Conservation (phyloP, 768 basidiomycete species). For the Rhodotorula kratochvilovae region DNA sequence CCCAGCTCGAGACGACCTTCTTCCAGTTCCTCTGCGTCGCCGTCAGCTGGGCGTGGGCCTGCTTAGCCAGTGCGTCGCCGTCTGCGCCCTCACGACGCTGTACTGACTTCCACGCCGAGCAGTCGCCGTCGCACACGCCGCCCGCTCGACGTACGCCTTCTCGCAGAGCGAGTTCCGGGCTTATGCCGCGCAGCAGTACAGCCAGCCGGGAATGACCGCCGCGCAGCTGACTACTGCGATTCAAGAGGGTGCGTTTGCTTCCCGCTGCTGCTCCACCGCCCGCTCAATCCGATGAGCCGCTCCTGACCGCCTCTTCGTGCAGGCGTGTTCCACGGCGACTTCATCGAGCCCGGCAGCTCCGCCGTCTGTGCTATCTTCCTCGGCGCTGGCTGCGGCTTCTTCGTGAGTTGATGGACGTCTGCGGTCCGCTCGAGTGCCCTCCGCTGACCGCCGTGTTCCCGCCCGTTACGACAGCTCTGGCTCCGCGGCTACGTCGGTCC, state of each 20-base stretch:
- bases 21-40: slow-evolving; percentile 32
- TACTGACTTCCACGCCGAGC: not conserved
- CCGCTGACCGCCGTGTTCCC: too few species aligned
- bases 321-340: slow-evolving; percentile 34
- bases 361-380: slow-evolving; percentile 41
- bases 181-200: slow-evolving; percentile 4
- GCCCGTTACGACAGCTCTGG: slow-evolving; percentile 28
- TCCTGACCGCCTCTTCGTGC: not conserved
- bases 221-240: slow-evolving; percentile 12
- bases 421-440: too few species aligned
- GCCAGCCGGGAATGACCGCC: slow-evolving; percentile 1
- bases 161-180: slow-evolving; percentile 11
- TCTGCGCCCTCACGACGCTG: not conserved
- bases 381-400: slow-evolving; percentile 32
- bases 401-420: not conserved
- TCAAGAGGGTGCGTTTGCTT: not conserved
- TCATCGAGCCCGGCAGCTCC: slow-evolving; percentile 26
- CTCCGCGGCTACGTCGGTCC: slow-evolving; percentile 24
- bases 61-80: slow-evolving; percentile 10
- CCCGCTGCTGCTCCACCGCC: too few species aligned
- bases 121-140: slow-evolving; percentile 32
- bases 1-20: slow-evolving; percentile 26
- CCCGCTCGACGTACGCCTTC: slow-evolving; percentile 2
- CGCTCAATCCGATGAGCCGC: not conserved
- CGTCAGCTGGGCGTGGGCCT: slow-evolving; percentile 20